Evolutionary conservation across 139 green algal species (phyloP), one percentile per base, ranked within the genome.

Genomic region (Klebsormidium nitens): DNA sequence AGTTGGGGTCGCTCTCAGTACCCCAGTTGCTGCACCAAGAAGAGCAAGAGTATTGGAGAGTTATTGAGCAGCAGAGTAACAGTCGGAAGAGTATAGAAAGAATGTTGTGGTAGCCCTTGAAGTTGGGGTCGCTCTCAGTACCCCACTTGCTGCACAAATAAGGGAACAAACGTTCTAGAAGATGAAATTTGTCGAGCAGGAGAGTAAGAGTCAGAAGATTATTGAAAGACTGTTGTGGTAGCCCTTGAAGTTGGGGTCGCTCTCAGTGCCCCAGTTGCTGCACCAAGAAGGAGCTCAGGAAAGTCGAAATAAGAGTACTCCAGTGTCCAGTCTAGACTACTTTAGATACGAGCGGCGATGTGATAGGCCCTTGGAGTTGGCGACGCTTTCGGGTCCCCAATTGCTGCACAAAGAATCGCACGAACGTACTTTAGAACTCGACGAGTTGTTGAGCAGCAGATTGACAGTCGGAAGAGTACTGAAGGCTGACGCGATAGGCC

Each of bases 141-240:
- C 74, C 74, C 74, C 74, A 81, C 28, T 81, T 81, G 72, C 69
- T 76, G 69, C 40, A 50, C 29, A 32, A 11, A 8, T 46, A 61
- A 50, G 42, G 14, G n/a, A n/a, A n/a, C n/a, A n/a, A n/a, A n/a
- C n/a, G n/a, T n/a, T n/a, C n/a, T n/a, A n/a, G n/a, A n/a, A n/a
- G n/a, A n/a, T n/a, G n/a, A n/a, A n/a, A n/a, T n/a, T n/a, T n/a
- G n/a, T n/a, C n/a, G n/a, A n/a, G n/a, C 11, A 14, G 42, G 42
- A 50, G 42, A 14, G 42, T 8, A 14, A 14, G 42, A 26, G 8
- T 50, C 8, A 14, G 42, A 14, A 50, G 8, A 8, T 26, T 50
- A 50, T 14, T 26, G 11, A 50, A 50, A 14, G 11, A 59, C 91
- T 92, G 59, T 82, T 95, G 82, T 92, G 85, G 59, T 92, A 93